Percentiles rank a stretch among this genome's conserved stretches.
Conservation (phyloP, 176 grass and related monocot species). For the Carex pumila region DNA sequence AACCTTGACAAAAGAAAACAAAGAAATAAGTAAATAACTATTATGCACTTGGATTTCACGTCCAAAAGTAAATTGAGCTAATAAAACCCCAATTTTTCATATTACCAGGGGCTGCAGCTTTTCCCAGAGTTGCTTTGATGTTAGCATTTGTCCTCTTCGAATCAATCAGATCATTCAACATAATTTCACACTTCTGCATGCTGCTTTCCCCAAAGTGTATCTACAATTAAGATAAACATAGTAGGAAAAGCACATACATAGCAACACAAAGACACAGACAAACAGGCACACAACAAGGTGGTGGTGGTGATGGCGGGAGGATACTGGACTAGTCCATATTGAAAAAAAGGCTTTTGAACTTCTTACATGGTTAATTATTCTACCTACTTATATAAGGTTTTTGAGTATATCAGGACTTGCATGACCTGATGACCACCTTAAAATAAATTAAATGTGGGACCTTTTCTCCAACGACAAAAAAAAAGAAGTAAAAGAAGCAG, state of each 20-base stretch:
- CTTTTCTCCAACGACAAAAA: neutral
- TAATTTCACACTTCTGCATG: slow-evolving; percentile 99
- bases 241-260: slow-evolving; percentile 3
- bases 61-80: slow-evolving; percentile 29
- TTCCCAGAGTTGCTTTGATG: slow-evolving; percentile 77
- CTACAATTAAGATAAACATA: slow-evolving; percentile 30
- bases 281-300: slow-evolving; percentile 7
- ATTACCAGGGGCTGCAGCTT: slow-evolving; percentile 30
- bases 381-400: neutral
- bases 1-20: slow-evolving; percentile 31
- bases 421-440: neutral
- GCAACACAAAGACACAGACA: slow-evolving; percentile 6
- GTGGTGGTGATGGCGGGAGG: neutral
- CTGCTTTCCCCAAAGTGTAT: slow-evolving; percentile 98
- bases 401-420: neutral
- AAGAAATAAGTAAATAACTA: neutral
- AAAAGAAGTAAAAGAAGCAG: neutral
- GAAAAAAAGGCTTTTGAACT: neutral
- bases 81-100: neutral
- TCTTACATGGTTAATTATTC: neutral
- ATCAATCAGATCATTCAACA: slow-evolving; percentile 98
- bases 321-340: neutral
- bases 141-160: slow-evolving; percentile 96
- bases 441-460: neutral
- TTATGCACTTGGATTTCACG: slow-evolving; percentile 21